A percentile compares a stretch with the other conserved stretches of the same genome.
These are phyloP conservation scores for Irpex sp. DNA, from an alignment of 1,284 basidiomycete genomes.

Conservation along the genomic window DNA sequence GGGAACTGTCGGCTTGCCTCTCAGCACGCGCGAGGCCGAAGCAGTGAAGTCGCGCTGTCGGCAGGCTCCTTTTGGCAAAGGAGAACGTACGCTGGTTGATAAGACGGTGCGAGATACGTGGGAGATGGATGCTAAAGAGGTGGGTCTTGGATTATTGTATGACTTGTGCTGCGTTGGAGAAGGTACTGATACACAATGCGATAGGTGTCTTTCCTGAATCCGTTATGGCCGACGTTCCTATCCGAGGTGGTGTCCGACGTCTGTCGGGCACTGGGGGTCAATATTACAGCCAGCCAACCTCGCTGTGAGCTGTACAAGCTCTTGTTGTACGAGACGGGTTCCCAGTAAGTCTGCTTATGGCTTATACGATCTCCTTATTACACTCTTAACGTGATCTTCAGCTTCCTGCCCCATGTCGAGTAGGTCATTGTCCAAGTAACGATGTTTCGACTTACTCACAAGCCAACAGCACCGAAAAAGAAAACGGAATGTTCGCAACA, in stretches of 20 bases:
- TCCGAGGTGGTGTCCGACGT: neutral
- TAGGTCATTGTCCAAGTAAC: neutral
- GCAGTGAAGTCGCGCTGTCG: neutral
- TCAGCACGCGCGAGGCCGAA: neutral
- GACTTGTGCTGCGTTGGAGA: neutral
- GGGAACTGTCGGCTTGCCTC: neutral
- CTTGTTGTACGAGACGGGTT: neutral
- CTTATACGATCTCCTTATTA: neutral
- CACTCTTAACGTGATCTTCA: neutral
- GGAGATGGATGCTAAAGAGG: constrained; percentile 14
- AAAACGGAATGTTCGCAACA: too few relatives aligned
- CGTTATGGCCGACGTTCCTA: neutral
- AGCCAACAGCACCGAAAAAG: neutral
- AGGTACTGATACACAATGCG: neutral
- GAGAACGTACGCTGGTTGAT: constrained; percentile 21
- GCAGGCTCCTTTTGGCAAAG: constrained; percentile 22
- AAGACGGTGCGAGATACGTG: constrained; percentile 23
- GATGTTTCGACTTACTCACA: neutral
- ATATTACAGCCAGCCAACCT: neutral
- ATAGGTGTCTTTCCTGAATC: neutral
- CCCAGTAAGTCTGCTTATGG: neutral
- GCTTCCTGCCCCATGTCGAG: neutral
- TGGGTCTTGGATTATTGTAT: neutral
- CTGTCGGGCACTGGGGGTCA: neutral
- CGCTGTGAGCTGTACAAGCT: neutral